Conservation (phyloP, 148 eudicot species). For the Silene latifolia region DNA sequence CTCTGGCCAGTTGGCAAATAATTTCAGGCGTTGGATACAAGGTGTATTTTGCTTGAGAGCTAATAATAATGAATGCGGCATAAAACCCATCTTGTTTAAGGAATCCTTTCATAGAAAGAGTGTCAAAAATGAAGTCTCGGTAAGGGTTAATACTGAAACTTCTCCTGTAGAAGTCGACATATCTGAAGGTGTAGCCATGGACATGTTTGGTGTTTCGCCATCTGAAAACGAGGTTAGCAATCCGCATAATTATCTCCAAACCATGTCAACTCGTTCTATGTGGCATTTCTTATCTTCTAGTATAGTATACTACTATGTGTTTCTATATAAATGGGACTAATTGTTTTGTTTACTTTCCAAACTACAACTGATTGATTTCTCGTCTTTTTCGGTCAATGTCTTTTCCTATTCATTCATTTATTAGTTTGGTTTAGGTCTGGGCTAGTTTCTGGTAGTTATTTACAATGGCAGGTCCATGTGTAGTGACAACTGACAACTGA, state of each 20-base stretch:
- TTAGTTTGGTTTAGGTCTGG: not conserved
- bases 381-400: not conserved
- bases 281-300: not conserved
- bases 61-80: constrained; percentile 22
- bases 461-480: not conserved
- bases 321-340: not conserved
- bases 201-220: constrained; percentile 71
- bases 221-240: constrained; percentile 58
- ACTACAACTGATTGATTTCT: not conserved
- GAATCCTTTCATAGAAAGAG: constrained; percentile 5
- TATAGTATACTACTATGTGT: not conserved
- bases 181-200: constrained; percentile 72
- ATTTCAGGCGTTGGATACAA: constrained; percentile 93
- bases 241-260: not conserved
- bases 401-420: not conserved
- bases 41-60: constrained; percentile 49
- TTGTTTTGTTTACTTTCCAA: not conserved
- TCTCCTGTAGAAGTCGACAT: constrained; percentile 61
- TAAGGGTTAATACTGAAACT: constrained; percentile 22
- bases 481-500: not conserved
- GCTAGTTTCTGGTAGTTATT: not conserved
- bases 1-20: constrained; percentile 2
- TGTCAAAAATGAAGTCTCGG: constrained; percentile 23
- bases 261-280: not conserved
- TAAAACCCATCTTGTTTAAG: constrained; percentile 18